phyloP scores from a whole-genome alignment of 1,139 yeast genomes.

The Tardiomyces depauwii region DNA sequence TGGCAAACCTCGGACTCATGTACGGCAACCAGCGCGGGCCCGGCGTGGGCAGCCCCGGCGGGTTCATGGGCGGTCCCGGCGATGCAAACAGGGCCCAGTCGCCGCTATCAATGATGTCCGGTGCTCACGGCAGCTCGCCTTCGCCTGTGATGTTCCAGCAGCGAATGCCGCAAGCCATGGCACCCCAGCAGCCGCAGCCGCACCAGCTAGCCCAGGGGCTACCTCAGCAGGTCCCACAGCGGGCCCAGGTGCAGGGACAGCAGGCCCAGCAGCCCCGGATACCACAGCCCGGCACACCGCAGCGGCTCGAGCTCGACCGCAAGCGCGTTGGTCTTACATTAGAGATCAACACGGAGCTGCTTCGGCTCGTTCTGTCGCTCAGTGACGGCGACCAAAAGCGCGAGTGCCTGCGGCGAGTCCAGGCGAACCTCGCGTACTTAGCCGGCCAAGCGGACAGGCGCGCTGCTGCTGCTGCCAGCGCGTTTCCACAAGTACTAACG shows the following conservation, averaged over 20 bases:
- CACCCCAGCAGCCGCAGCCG: neutral
- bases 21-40: neutral
- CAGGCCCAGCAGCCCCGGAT: too few relatives aligned
- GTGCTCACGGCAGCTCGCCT: neutral
- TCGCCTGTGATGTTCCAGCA: neutral
- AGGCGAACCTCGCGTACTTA: neutral
- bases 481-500: neutral
- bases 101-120: neutral
- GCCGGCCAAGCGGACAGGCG: neutral
- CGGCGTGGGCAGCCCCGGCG: neutral
- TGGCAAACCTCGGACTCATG: neutral
- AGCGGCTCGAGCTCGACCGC: slow-evolving; percentile 12
- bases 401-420: neutral
- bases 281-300: neutral
- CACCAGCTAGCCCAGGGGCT: too few relatives aligned
- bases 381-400: neutral
- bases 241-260: too few relatives aligned
- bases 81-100: neutral
- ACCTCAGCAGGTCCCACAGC: too few relatives aligned
- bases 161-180: neutral
- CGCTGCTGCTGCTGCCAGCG: neutral
- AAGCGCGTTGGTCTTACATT: slow-evolving; percentile 11
- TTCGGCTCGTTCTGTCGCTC: neutral
- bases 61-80: neutral
- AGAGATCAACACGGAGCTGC: neutral